These are phyloP conservation scores for Suhomyces bolitotheri DNA, from an alignment of 1,139 yeast species.

Conservation along the genomic window DNA sequence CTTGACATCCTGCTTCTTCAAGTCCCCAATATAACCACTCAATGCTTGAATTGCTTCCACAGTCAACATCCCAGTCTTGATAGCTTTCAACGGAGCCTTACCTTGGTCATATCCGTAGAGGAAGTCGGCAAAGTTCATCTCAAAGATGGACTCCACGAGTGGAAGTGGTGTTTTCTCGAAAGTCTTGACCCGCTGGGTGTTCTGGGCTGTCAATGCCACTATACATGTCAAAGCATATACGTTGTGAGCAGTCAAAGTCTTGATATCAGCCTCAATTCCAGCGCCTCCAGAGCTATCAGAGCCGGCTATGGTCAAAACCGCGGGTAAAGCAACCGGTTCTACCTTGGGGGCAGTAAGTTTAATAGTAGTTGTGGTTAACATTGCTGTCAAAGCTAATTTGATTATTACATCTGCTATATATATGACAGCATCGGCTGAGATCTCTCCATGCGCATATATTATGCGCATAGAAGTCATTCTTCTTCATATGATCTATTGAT, in stretches of 20 bases:
- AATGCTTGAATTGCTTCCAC: slow-evolving; percentile 55
- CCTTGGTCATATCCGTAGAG: slow-evolving; percentile 31
- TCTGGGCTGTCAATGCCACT: slow-evolving; percentile 83
- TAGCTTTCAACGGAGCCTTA: slow-evolving; percentile 49
- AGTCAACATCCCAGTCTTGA: slow-evolving; percentile 84
- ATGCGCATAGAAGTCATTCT: too few relatives aligned
- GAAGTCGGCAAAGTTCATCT: slow-evolving; percentile 63
- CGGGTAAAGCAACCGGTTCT: slow-evolving; percentile 27
- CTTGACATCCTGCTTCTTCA: slow-evolving; percentile 31
- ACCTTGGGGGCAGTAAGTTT: too few relatives aligned
- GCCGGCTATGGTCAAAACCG: slow-evolving; percentile 72
- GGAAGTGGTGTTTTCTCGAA: slow-evolving; percentile 49
- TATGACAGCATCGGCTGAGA: too few relatives aligned
- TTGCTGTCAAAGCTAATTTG: too few relatives aligned
- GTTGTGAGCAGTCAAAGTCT: slow-evolving; percentile 75
- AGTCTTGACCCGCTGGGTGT: slow-evolving; percentile 59
- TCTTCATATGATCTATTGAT: too few relatives aligned
- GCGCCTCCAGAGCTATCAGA: slow-evolving; percentile 95
- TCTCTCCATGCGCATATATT: too few relatives aligned
- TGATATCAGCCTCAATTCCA: slow-evolving; percentile 90
- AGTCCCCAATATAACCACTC: slow-evolving; percentile 29
- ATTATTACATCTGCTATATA: too few relatives aligned
- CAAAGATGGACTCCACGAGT: slow-evolving; percentile 48
- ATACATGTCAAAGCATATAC: slow-evolving; percentile 83
- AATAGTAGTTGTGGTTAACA: too few relatives aligned